A percentile compares a stretch with the other conserved stretches of the same genome.
Conservation (phyloP, 1,284 basidiomycete species). For the Volvariella volvacea region DNA sequence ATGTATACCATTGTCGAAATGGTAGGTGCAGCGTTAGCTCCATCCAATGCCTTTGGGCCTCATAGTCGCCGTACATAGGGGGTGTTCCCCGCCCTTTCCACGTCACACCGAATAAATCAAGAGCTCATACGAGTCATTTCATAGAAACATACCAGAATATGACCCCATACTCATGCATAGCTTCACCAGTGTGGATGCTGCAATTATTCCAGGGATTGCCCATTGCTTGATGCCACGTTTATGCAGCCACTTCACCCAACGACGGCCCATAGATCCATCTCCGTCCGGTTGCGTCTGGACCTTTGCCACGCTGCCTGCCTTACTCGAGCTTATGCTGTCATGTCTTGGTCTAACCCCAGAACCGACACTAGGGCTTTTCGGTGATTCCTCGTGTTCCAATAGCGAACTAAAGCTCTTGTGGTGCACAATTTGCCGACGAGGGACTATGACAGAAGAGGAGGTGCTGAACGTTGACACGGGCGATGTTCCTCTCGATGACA, state of each 20-base stretch:
- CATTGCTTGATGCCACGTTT: constrained; percentile 52
- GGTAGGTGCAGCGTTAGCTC: constrained; percentile 80
- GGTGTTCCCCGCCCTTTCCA: constrained; percentile 63
- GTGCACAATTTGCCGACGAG: constrained; percentile 1
- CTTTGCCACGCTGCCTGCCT: constrained; percentile 8
- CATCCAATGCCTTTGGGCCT: constrained; percentile 95
- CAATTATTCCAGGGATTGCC: constrained; percentile 48
- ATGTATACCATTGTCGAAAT: constrained; percentile 73
- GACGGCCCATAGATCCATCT: constrained; percentile 43
- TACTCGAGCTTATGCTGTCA: constrained; percentile 7
- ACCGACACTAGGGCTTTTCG: constrained; percentile 5
- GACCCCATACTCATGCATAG: constrained; percentile 68
- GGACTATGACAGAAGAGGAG: constrained; percentile 2
- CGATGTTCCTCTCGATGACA: constrained; percentile 37
- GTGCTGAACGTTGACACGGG: constrained; percentile 18
- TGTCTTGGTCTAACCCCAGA: constrained; percentile 3
- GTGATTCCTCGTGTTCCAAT: constrained; percentile 21
- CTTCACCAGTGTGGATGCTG: constrained; percentile 52
- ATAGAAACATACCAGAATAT: constrained; percentile 64
- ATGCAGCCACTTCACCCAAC: constrained; percentile 75
- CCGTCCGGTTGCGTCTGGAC: constrained; percentile 12
- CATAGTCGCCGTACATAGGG: constrained; percentile 88
- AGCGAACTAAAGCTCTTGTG: constrained; percentile 23
- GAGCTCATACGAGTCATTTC: constrained; percentile 1
- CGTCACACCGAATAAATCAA: not conserved